A percentile compares a stretch with the other conserved stretches of the same genome.
Evolutionary conservation across 2,329 filamentous ascomycete species (phyloP).

Genomic region (Epichloe aotearoae): DNA sequence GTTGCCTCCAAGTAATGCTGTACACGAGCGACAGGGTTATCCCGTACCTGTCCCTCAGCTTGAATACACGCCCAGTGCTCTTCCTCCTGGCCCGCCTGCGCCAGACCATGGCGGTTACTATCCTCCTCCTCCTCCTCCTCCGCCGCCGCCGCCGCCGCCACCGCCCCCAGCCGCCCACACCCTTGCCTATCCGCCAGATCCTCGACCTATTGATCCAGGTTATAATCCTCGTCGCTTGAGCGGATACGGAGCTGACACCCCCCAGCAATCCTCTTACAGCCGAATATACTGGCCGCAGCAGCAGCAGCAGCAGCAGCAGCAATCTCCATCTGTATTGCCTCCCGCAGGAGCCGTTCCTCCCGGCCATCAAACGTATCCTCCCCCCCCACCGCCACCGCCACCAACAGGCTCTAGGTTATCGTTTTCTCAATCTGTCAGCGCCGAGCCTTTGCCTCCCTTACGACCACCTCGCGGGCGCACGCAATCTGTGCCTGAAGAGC

Average conservation of each 20-base stretch:
- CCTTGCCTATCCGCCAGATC: slow-evolving; percentile 16
- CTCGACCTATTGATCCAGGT: slow-evolving; percentile 19
- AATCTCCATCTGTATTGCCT: not conserved
- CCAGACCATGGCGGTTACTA: slow-evolving; percentile 15
- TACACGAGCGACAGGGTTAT: slow-evolving; percentile 11
- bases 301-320: slow-evolving; percentile 17
- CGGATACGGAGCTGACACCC: slow-evolving; percentile 16
- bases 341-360: slow-evolving; percentile 3
- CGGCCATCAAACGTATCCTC: slow-evolving; percentile 13
- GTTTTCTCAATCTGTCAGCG: slow-evolving; percentile 21
- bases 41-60: not conserved
- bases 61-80: slow-evolving; percentile 10
- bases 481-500: slow-evolving; percentile 21
- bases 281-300: slow-evolving; percentile 23
- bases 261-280: slow-evolving; percentile 12
- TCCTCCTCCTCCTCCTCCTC: slow-evolving; percentile 12
- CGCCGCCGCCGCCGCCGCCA: slow-evolving; percentile 6
- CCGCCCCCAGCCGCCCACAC: slow-evolving; percentile 7
- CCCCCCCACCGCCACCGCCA: slow-evolving; percentile 14
- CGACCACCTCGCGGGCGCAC: slow-evolving; percentile 23
- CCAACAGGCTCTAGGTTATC: slow-evolving; percentile 18
- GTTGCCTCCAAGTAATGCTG: slow-evolving; percentile 12
- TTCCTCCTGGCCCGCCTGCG: slow-evolving; percentile 7
- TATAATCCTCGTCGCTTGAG: slow-evolving; percentile 20
- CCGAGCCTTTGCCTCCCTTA: slow-evolving; percentile 25